A percentile compares a stretch with the other conserved stretches of the same genome.
Conservation (phyloP, 805 yeast species). For the Lipomyces mesembrius region DNA sequence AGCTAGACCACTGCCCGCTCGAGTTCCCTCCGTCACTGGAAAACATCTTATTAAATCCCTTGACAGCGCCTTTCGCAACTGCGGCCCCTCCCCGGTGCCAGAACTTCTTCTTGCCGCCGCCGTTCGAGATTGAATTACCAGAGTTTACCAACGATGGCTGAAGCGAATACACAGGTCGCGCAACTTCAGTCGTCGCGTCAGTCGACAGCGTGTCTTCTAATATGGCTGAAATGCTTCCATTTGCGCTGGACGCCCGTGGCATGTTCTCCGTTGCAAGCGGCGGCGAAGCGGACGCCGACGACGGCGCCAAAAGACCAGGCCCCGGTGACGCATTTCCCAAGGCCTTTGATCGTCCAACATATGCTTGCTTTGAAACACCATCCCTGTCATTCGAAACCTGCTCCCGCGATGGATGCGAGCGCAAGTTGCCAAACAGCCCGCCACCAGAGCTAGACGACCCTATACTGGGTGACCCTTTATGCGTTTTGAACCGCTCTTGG, state of each 20-base stretch:
- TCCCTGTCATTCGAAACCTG: background rate
- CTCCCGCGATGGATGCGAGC: conserved; percentile 8
- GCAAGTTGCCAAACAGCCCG: conserved; percentile 7
- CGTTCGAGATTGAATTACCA: background rate
- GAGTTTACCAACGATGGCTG: conserved; percentile 5
- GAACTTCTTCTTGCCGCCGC: conserved; percentile 30
- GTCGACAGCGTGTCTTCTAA: background rate
- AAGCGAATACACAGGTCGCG: background rate
- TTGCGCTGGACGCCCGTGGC: background rate
- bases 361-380: background rate
- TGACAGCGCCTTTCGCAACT: conserved; percentile 44
- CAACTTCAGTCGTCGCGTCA: conserved; percentile 3
- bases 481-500: conserved; percentile 42
- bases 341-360: background rate
- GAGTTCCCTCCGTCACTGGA: conserved; percentile 29
- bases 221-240: background rate
- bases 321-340: background rate
- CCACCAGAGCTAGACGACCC: conserved; percentile 4
- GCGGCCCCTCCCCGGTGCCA: conserved; percentile 49
- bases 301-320: background rate
- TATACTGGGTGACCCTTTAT: conserved; percentile 12
- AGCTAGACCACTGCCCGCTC: conserved; percentile 6
- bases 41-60: conserved; percentile 46
- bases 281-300: background rate
- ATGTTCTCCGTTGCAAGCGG: background rate